Conservation (phyloP, 306 rosid species). For the Spatholobus suberectus region DNA sequence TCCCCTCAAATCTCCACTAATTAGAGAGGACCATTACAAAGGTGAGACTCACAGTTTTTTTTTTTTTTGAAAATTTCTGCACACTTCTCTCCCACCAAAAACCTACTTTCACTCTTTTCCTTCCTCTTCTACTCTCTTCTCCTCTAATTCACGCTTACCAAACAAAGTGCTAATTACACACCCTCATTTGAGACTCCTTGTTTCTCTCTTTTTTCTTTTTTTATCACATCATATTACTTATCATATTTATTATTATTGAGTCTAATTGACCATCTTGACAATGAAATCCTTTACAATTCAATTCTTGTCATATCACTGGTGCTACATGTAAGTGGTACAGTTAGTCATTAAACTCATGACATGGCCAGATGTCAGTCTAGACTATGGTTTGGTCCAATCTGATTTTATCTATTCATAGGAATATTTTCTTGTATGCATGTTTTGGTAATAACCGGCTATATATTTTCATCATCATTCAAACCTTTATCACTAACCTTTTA, state of each 20-base stretch:
- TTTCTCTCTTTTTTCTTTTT: neutral
- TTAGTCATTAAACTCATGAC: neutral
- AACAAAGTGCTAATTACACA: too few species aligned
- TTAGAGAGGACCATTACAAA: too few species aligned
- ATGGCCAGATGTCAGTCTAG: neutral
- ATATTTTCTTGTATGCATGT: neutral
- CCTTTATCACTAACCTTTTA: constrained; percentile 7
- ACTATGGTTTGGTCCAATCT: neutral
- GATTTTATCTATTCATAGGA: neutral
- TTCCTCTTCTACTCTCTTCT: too few species aligned
- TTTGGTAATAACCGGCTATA: constrained; percentile 17
- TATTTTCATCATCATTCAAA: neutral
- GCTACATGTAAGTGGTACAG: neutral
- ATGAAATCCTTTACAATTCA: neutral
- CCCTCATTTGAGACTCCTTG: neutral
- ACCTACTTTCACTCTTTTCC: too few species aligned
- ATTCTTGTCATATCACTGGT: neutral
- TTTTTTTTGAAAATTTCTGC: too few species aligned
- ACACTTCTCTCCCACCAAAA: too few species aligned
- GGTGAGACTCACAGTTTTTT: too few species aligned
- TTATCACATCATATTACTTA: neutral
- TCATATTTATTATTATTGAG: neutral
- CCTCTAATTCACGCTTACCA: too few species aligned
- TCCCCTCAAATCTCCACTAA: too few species aligned
- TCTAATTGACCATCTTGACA: constrained; percentile 13